Percentiles rank a stretch among this genome's conserved stretches.
phyloP scores from a whole-genome alignment of 768 basidiomycete species.

The Phylloporus sp. region DNA sequence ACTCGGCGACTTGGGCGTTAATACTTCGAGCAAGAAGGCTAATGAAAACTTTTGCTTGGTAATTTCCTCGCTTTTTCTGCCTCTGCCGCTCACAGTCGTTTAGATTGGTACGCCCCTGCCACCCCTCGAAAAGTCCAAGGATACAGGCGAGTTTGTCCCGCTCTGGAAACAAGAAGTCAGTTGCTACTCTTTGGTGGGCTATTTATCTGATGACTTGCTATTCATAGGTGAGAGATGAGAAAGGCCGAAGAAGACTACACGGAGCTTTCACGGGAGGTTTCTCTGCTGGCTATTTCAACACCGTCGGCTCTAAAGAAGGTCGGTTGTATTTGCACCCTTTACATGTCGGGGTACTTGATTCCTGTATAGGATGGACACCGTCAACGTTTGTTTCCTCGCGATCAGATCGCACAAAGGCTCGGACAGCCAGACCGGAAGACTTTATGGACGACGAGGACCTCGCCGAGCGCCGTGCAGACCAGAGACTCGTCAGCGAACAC shows the following conservation, averaged over 20 bases:
- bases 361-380: slow-evolving; percentile 82
- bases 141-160: slow-evolving; percentile 92
- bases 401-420: slow-evolving; percentile 59
- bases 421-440: slow-evolving; percentile 72
- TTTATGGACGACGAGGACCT: slow-evolving; percentile 99
- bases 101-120: slow-evolving; percentile 95
- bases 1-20: slow-evolving; percentile 75
- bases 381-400: slow-evolving; percentile 91
- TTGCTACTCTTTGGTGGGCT: slow-evolving; percentile 15
- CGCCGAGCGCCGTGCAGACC: slow-evolving; percentile 70
- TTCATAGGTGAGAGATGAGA: slow-evolving; percentile 81
- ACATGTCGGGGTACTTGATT: too few species aligned
- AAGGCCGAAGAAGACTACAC: slow-evolving; percentile 88
- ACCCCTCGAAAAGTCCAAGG: slow-evolving; percentile 89
- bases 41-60: slow-evolving; percentile 87
- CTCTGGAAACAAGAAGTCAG: slow-evolving; percentile 96
- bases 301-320: slow-evolving; percentile 96
- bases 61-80: slow-evolving; percentile 13
- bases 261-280: slow-evolving; percentile 99
- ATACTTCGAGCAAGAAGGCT: slow-evolving; percentile 63
- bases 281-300: slow-evolving; percentile 96
- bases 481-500: slow-evolving; percentile 72
- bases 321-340: background rate
- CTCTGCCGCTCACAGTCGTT: slow-evolving; percentile 2
- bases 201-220: slow-evolving; percentile 12